Evolutionary conservation across 345 rosid species (phyloP), one percentile per base, ranked within the genome.

Genomic region (Pugionium dolabratum): DNA sequence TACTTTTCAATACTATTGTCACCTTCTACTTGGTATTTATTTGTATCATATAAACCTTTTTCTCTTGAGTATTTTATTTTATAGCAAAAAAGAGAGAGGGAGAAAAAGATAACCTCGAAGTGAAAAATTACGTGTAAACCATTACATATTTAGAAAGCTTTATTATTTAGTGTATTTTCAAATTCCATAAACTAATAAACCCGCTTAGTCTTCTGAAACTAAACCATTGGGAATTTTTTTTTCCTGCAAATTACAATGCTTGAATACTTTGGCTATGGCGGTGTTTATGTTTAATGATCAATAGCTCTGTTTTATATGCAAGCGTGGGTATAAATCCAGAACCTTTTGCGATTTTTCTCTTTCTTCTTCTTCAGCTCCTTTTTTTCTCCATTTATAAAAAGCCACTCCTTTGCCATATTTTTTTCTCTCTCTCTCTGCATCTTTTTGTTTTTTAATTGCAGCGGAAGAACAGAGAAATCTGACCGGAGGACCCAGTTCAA

Each of bases 321-420:
- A 80, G 96, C 95, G 95, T 91, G 98, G 91, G 89, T 89, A 92
- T 87, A 87, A 85, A 89, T 79, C 79, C 85, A 78, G 80, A 72
- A 69, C 78, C 84, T 79, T 84, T 80, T 75, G 71, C 53, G 8
- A 3, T 34, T 34, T 52, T 66, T 33, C 36, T 27, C 5, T 8
- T 66, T 66, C 71, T 64, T 54, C 57, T 62, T 53, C 81, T 74
- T 70, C 76, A 75, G 46, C 56, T 71, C 58, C 69, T 75, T 76
- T 58, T 34, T 26, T 25, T 32, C 60, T 56, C 62, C 67, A 34
- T 53, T 54, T 63, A 69, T 72, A 65, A 66, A 73, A 73, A 66
- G 76, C 57, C 50, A 73, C 72, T 59, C 72, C 66, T 67, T 45
- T 62, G 43, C 66, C 61, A 71, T 79, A 59, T 76, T 43, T 66